These are phyloP conservation scores for Filosporella fistucella DNA, from an alignment of 495 filamentous ascomycete genomes.

Conservation along the genomic window DNA sequence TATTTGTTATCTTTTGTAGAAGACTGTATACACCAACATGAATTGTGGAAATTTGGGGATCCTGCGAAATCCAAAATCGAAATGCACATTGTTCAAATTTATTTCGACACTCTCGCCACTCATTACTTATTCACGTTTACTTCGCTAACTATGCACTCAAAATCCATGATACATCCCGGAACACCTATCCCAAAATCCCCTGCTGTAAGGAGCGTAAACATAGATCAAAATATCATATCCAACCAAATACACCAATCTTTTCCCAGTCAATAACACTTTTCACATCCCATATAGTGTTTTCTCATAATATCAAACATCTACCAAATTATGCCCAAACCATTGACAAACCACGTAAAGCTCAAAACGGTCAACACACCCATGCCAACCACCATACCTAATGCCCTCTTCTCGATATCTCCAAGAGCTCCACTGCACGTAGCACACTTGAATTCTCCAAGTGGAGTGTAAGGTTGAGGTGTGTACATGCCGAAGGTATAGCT, in stretches of 20 bases:
- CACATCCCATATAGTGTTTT: not conserved
- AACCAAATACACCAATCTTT: conserved; percentile 10
- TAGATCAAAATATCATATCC: not conserved
- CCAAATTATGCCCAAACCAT: conserved; percentile 52
- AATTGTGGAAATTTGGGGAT: too few species aligned
- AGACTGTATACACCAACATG: too few species aligned
- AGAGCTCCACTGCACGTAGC: conserved; percentile 71
- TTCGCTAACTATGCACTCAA: conserved; percentile 16
- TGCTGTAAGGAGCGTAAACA: conserved; percentile 13
- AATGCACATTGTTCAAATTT: too few species aligned
- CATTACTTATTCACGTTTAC: conserved; percentile 9
- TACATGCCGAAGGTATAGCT: conserved; percentile 82
- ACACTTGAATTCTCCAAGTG: conserved; percentile 54
- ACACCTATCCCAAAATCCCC: not conserved
- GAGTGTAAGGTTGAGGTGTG: conserved; percentile 56
- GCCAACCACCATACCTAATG: conserved; percentile 65
- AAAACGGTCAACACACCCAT: conserved; percentile 74
- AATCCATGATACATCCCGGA: conserved; percentile 3
- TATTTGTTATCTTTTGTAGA: too few species aligned
- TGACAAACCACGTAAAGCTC: conserved; percentile 88
- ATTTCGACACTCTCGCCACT: not conserved
- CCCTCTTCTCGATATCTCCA: conserved; percentile 57
- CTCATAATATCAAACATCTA: conserved; percentile 31
- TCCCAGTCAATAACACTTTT: not conserved
- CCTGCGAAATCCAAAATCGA: too few species aligned